Evolutionary conservation across 306 rosid genomes (phyloP), one percentile per base, ranked within the genome.

Genomic region (Macrotyloma uniflorum): DNA sequence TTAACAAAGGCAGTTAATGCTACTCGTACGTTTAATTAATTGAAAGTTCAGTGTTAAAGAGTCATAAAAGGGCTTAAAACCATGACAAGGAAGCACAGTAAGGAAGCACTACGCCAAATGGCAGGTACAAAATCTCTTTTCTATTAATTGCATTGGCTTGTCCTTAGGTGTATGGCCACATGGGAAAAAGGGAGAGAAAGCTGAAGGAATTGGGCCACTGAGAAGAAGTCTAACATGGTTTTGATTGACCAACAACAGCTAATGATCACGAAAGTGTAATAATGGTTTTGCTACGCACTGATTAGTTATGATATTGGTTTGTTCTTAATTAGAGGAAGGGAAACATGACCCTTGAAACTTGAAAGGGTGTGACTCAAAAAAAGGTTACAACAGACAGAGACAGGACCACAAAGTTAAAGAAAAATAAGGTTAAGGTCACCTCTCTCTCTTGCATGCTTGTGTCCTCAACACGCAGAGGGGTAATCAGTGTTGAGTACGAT

Each of bases 371-470:
- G 8, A 33, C 8, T 0, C 33, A 30, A 36, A 36, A n/a, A 36
- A 1, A 36, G 7, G 13, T 38, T 38, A 9, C 43, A 1, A 38
- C 2, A 9, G 13, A 38, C 43, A 38, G 13, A 38, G 43, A 38
- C 15, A 42, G 90, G 82, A 83, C 82, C 87, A 80, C 82, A 64
- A 62, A 63, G 9, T 72, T 8, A 20, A 28, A 49, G 6, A 30
- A 63, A 3, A 33, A 7, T 3, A n/a, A 14, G 74, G 64, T 28
- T 7, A 30, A 14, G 74, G 70, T 28, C 36, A 54, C 53, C 4
- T 16, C 50, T 18, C 50, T 18, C 13, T 0, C 10, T 1, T 14
- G 5, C 54, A 38, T 24, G 53, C 13, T 79, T 62, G 57, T 10
- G 13, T 38, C 33, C 66, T 69, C 19, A 57, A 53, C 62, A 47